Base-by-base conservation (phyloP, 164 flowering plant genomes). In the Umbilicus rupestris region DNA sequence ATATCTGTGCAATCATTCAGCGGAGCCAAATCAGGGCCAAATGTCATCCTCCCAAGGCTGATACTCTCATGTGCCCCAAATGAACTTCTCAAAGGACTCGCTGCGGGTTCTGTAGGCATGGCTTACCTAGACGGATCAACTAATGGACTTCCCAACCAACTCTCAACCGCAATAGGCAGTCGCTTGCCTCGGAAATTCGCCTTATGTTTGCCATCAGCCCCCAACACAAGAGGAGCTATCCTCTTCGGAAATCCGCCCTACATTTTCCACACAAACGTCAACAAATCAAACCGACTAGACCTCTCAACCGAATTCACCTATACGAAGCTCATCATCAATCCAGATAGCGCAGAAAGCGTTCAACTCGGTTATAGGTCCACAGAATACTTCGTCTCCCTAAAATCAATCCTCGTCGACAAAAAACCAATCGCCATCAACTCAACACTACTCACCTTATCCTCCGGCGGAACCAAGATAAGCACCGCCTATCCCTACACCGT, bases 221-320 rank as follows among this genome's bases (percentile, higher is more conserved):
- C 64, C 7, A 10, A 31, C 6, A 22, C 73, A 5, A 70, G 49
- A 3, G 84, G 84, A 1, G 83, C 72, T 16, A 35, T 78, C 1
- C 67, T 79, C 71, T 72, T 84, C 68, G 86, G 86, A 1, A 76
- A 74, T 55, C 82, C 79, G 0, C 80, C 82, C 1, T 79, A 77
- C 70, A 41, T 44, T 2, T 37, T 81, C 31, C 77, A 74, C 35
- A 81, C 76, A 2, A 63, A 65, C 14, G 17, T 44, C 57, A 65
- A 65, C 39, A 44, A 29, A 26, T 45, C 67, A 45, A n/a, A 65
- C 39, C 55, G 10, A 19, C 11, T 70, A 2, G 72, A 75, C 35
- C 70, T 58, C 24, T 79, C 85, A 4, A 6, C 68, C 4, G 42
- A 50, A 3, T 81, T 83, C 9, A 42, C 17, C 8, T 74, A 70